These are phyloP conservation scores for Eucalyptus cladocalyx DNA, from an alignment of 345 rosid species.

Conservation along the genomic window DNA sequence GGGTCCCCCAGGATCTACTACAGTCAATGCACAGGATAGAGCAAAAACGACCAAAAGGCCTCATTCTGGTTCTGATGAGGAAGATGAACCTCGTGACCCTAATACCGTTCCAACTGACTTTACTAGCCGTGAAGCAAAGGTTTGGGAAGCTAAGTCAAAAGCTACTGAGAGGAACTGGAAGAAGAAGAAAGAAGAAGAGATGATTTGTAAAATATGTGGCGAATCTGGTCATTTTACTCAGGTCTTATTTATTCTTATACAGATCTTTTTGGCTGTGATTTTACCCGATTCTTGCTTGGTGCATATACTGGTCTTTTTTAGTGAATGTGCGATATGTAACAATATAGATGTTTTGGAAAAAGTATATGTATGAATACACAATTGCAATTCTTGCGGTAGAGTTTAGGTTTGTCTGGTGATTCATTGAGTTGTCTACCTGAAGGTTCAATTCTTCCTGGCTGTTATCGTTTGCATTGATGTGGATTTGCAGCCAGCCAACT, in stretches of 20 bases:
- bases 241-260: slow-evolving; percentile 19
- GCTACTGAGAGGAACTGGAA: slow-evolving; percentile 99
- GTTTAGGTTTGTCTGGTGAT: not conserved
- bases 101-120: slow-evolving; percentile 98
- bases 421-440: not conserved
- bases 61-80: slow-evolving; percentile 56
- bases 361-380: not conserved
- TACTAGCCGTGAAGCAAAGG: slow-evolving; percentile 96
- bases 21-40: slow-evolving; percentile 31
- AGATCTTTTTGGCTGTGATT: not conserved
- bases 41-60: slow-evolving; percentile 36
- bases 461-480: not conserved
- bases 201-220: slow-evolving; percentile 96
- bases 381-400: not conserved
- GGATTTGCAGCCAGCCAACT: not conserved
- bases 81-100: slow-evolving; percentile 75
- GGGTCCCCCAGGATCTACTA: slow-evolving; percentile 47
- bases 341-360: not conserved
- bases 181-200: slow-evolving; percentile 97
- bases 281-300: not conserved
- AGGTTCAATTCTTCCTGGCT: not conserved
- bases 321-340: not conserved
- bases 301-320: not conserved
- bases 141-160: slow-evolving; percentile 98
- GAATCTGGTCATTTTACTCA: slow-evolving; percentile 98